These are phyloP conservation scores for Calonectria multiphialidica DNA, from an alignment of 2,329 filamentous ascomycete species.

Conservation along the genomic window DNA sequence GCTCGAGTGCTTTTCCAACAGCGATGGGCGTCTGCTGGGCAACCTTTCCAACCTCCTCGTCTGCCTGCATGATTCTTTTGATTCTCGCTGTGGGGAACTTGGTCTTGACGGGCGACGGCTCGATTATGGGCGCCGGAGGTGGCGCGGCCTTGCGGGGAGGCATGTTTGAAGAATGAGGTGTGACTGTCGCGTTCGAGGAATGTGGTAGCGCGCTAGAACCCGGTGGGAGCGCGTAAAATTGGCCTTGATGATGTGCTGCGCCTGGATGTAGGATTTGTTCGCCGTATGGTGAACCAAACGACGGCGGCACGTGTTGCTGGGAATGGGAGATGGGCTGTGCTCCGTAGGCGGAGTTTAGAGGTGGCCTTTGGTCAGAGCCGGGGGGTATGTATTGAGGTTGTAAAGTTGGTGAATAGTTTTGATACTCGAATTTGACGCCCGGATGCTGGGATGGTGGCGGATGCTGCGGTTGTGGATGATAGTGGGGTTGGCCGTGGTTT, in stretches of 20 bases:
- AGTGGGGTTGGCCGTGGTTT: constrained; percentile 41
- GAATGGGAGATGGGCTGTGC: constrained; percentile 17
- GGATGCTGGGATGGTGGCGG: constrained; percentile 39
- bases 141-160: constrained; percentile 51
- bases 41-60: constrained; percentile 98
- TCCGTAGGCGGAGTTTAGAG: constrained; percentile 25
- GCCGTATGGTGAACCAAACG: constrained; percentile 28
- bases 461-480: constrained; percentile 42
- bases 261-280: constrained; percentile 27
- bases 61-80: constrained; percentile 99
- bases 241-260: constrained; percentile 28
- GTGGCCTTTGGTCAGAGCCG: constrained; percentile 15
- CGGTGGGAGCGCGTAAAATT: constrained; percentile 29
- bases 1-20: constrained; percentile 93
- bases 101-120: constrained; percentile 83
- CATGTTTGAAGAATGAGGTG: constrained; percentile 44
- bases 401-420: constrained; percentile 37
- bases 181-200: constrained; percentile 22
- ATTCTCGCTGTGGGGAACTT: constrained; percentile 98
- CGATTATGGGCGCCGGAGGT: constrained; percentile 57
- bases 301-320: constrained; percentile 33
- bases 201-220: constrained; percentile 18
- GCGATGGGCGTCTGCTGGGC: constrained; percentile 97
- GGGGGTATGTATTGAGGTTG: constrained; percentile 35
- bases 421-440: constrained; percentile 36